A percentile compares a stretch with the other conserved stretches of the same genome.
phyloP scores from a whole-genome alignment of 2,329 filamentous ascomycete genomes.

The Xylariales sp. region DNA sequence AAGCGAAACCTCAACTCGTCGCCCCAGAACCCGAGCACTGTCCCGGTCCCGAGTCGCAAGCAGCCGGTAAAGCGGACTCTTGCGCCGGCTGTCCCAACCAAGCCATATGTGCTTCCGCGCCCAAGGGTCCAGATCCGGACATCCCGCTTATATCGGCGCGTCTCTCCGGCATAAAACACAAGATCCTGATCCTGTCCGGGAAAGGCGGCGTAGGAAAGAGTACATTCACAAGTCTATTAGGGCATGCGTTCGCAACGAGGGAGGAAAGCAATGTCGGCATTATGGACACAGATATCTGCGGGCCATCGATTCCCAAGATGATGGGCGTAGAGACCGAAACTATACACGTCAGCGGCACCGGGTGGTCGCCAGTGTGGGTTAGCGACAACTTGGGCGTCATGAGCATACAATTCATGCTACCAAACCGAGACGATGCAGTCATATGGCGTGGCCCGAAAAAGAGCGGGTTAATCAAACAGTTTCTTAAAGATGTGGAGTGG shows the following conservation, averaged over 20 bases:
- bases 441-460: conserved; percentile 99
- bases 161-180: conserved; percentile 78
- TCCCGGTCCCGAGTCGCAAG: conserved; percentile 78
- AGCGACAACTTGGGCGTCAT: conserved; percentile 91
- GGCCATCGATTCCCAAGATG: conserved; percentile 96
- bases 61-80: conserved; percentile 68
- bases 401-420: conserved; percentile 98
- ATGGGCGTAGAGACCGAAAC: conserved; percentile 94
- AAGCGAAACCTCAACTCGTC: conserved; percentile 76
- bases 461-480: conserved; percentile 97
- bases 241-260: conserved; percentile 83
- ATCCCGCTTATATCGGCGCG: conserved; percentile 82
- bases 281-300: conserved; percentile 98
- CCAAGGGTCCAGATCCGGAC: conserved; percentile 93
- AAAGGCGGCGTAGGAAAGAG: conserved; percentile 97
- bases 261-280: conserved; percentile 77
- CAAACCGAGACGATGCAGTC: conserved; percentile 86
- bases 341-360: conserved; percentile 81
- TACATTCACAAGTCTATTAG: conserved; percentile 84
- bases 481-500: conserved; percentile 97
- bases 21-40: conserved; percentile 97
- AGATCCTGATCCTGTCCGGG: conserved; percentile 86
- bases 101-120: conserved; percentile 85
- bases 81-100: conserved; percentile 97
- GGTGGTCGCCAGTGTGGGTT: conserved; percentile 96